Percentiles rank a stretch among this genome's conserved stretches.
Evolutionary conservation across 768 basidiomycete species (phyloP).

Genomic region (Termitomyces sp.): DNA sequence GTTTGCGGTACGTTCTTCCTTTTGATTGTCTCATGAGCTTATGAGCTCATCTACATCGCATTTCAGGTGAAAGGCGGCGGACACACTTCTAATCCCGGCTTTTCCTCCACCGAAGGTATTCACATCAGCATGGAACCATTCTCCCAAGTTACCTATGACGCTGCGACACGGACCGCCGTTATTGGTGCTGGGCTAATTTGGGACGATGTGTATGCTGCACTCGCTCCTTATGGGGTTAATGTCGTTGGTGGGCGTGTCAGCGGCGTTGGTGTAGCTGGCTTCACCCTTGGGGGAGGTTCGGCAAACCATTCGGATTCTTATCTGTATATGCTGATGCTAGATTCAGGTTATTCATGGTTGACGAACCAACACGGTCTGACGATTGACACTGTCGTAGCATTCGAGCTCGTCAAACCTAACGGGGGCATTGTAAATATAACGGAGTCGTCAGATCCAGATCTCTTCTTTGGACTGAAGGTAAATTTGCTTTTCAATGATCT

Average conservation of each 20-base stretch:
- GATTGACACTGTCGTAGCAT: slow-evolving; percentile 49
- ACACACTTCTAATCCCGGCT: slow-evolving; percentile 47
- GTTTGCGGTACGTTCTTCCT: slow-evolving; percentile 41
- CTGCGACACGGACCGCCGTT: slow-evolving; percentile 29
- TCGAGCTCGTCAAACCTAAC: slow-evolving; percentile 52
- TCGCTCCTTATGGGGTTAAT: slow-evolving; percentile 42
- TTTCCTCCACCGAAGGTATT: slow-evolving; percentile 56
- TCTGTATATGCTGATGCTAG: slow-evolving; percentile 19
- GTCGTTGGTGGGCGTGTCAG: slow-evolving; percentile 56
- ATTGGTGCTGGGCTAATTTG: slow-evolving; percentile 49
- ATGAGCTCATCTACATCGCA: neutral
- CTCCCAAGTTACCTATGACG: slow-evolving; percentile 36
- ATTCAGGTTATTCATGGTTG: slow-evolving; percentile 55
- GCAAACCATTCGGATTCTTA: slow-evolving; percentile 22
- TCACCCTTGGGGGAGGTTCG: slow-evolving; percentile 53
- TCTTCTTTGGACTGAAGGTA: slow-evolving; percentile 40
- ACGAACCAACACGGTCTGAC: slow-evolving; percentile 59
- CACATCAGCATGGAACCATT: slow-evolving; percentile 53
- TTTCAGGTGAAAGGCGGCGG: slow-evolving; percentile 59
- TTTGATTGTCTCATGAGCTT: neutral
- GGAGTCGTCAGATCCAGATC: slow-evolving; percentile 23
- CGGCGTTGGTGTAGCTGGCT: slow-evolving; percentile 56
- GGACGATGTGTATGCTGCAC: slow-evolving; percentile 56
- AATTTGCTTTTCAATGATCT: neutral
- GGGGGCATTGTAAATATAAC: slow-evolving; percentile 36